phyloP scores from a whole-genome alignment of 2,329 filamentous ascomycete species.

The Blumeria hordei region DNA sequence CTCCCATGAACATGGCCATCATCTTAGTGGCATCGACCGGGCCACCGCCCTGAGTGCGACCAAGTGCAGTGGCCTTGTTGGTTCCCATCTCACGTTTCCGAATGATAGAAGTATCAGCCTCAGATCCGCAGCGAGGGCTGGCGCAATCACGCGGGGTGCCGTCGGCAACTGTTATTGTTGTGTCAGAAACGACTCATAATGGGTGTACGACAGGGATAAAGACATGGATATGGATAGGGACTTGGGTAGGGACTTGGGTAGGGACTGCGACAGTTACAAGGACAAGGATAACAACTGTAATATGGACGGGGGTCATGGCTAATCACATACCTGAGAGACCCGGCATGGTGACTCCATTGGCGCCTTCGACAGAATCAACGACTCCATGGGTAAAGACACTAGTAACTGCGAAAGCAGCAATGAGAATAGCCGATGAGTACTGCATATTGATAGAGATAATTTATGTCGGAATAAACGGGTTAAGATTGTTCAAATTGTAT shows the following conservation, averaged over 20 bases:
- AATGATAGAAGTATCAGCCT: conserved; percentile 48
- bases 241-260: no score
- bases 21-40: conserved; percentile 31
- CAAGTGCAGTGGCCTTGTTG: conserved; percentile 31
- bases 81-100: conserved; percentile 31
- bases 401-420: conserved; percentile 21
- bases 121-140: conserved; percentile 34
- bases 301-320: no score
- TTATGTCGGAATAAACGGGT: no score
- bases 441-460: conserved; percentile 19
- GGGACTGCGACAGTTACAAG: no score
- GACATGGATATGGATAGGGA: no score
- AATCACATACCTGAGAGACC: conserved; percentile 24
- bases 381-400: conserved; percentile 32
- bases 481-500: no score
- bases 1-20: conserved; percentile 34
- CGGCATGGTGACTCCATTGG: conserved; percentile 38
- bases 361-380: conserved; percentile 28
- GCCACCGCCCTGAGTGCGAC: conserved; percentile 34
- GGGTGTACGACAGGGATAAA: no score
- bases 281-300: not conserved
- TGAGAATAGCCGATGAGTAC: conserved; percentile 21
- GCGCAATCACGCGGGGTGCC: conserved; percentile 45
- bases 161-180: conserved; percentile 23
- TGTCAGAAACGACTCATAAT: no score